Base-by-base conservation (phyloP, 345 rosid species). In the Lenwebbia sp. region DNA sequence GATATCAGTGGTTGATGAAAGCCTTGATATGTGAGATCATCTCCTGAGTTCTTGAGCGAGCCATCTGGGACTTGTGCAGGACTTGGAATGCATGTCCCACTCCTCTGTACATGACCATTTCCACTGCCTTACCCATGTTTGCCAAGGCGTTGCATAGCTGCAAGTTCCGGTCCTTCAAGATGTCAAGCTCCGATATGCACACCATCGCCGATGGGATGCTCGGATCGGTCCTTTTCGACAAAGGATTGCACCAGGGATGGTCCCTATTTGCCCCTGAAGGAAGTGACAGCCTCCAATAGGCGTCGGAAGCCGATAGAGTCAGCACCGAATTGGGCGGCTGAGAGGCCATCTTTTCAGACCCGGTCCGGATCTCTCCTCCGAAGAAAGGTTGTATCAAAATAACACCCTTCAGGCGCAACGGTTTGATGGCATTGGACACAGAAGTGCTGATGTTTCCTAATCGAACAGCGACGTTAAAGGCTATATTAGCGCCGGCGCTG, bases 31-130 rank as follows among this genome's bases (percentile, higher is more conserved):
- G 92, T 74, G 92, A 74, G 86, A 95, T 89, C 93, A 96, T 90
- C 87, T 96, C 95, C 23, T 83, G 85, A 13, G 93, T 90, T 84
- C 90, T 90, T 53, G 88, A 87, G 25, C 91, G 92, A 26, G 95
- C 89, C 60, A 94, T 85, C 56, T 91, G 91, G 82, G 96, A 92
- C 91, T 89, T 92, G 37, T 89, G 86, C 14, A 96, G 94, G 88
- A 96, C 88, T 84, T 96, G 98, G 90, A 96, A 95, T 76, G 94
- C 99, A 89, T 96, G 99, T 1, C 98, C 99, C 28, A 96, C 98
- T 65, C 96, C 96, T 92, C 83, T 85, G 83, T 86, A 92, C 83
- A 91, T 83, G 86, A 92, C 95, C 54, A 87, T 90, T 86, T 93
- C 91, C 76, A 92, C 93, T 83, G 60, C 84, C 62, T 90, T 90